phyloP scores from a whole-genome alignment of 2,329 filamentous ascomycete species.

The Sporothrix curviconia region DNA sequence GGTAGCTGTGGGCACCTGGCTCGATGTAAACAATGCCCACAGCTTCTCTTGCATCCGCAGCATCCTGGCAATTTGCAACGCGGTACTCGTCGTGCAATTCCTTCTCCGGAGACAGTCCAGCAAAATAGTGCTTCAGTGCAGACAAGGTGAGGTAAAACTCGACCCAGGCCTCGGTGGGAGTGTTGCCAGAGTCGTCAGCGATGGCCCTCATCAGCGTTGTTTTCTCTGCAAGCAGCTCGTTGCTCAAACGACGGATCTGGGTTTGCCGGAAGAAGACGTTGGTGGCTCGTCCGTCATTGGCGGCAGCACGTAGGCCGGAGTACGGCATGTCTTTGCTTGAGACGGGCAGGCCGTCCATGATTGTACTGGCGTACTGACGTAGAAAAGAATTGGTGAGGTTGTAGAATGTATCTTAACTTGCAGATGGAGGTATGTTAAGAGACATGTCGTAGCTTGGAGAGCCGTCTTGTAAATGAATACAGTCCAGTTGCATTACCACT shows the following conservation, averaged over 20 bases:
- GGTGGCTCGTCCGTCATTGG: conserved; percentile 31
- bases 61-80: conserved; percentile 24
- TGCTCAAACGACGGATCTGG: conserved; percentile 30
- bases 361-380: too few relatives aligned
- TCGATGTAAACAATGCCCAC: conserved; percentile 28
- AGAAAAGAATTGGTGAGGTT: conserved; percentile 22
- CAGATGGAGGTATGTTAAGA: too few relatives aligned
- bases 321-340: neutral
- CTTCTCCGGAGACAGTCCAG: conserved; percentile 23
- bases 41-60: conserved; percentile 19
- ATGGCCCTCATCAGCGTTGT: conserved; percentile 26
- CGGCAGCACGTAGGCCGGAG: neutral
- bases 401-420: conserved; percentile 23
- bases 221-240: conserved; percentile 20
- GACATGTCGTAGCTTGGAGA: too few relatives aligned
- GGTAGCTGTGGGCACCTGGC: conserved; percentile 25
- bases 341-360: neutral
- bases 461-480: too few relatives aligned
- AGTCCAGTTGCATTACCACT: too few relatives aligned
- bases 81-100: conserved; percentile 28
- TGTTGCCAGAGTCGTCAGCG: conserved; percentile 25
- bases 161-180: conserved; percentile 28
- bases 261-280: conserved; percentile 33
- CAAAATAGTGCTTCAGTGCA: conserved; percentile 26
- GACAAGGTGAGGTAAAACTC: conserved; percentile 28